Base-by-base conservation (phyloP, 2,329 filamentous ascomycete genomes). In the Colletotrichum abscissum region DNA sequence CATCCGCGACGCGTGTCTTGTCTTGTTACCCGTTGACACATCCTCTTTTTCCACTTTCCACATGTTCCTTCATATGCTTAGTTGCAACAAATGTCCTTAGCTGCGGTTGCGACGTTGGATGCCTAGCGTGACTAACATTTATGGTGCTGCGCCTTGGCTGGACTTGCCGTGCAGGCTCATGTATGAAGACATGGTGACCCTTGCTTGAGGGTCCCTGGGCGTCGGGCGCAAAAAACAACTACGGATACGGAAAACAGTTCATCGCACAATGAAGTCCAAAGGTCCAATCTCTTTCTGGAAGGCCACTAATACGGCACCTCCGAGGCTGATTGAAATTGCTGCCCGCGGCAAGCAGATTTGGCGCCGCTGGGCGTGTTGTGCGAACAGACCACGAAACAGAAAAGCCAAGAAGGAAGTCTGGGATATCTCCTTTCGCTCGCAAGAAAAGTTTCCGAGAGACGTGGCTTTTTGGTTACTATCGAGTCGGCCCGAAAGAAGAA, bases 291-390 rank as follows among this genome's bases (percentile, higher is more conserved):
- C 59, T 33, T 63, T 49, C n/a, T 16, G 78, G 49, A 84, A 77
- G 28, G 79, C 78, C 60, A 79, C 80, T 72, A 42, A 42, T 42
- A 86, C 87, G n/a, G 87, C 75, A 0, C 80, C 85, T 3, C 85
- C 69, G 2, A 81, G 78, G 1, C 82, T 80, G 19, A 82, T 80
- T 8, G 83, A 77, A 12, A 24, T 54, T 54, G 19, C 60, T 12
- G 28, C 28, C n/a, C 28, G 4, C 9, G n/a, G 33, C 42, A n/a
- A 24, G n/a, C 7, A 35, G 8, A 19, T 19, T 42, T 19, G 38
- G 16, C 16, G 38, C 38, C 38, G 38, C 38, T 26, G 19, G 22
- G n/a, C 19, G 24, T 26, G 28, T 22, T 35, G 46, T 54, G n/a
- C n/a, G 28, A 63, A 52, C 12, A 16, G 42, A 33, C n/a, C 19